phyloP scores from a whole-genome alignment of 2,329 filamentous ascomycete genomes.

The Penicillium sp. region DNA sequence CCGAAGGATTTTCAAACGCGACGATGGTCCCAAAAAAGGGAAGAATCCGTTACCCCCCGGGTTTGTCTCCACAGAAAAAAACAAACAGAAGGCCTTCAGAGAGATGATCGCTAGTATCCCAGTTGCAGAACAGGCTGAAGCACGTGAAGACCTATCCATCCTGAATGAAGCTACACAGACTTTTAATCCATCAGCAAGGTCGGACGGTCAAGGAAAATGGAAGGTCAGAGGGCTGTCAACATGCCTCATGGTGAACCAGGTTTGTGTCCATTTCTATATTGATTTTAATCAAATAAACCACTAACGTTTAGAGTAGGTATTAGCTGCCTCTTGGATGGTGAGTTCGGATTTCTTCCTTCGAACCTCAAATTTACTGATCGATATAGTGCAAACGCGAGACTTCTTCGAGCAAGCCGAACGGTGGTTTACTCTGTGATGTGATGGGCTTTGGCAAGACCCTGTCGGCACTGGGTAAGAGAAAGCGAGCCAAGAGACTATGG shows the following conservation, averaged over 20 bases:
- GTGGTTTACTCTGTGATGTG: neutral
- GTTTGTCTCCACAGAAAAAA: neutral
- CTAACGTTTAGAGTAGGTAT: neutral
- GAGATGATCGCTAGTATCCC: neutral
- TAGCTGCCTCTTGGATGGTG: neutral
- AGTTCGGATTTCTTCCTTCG: neutral
- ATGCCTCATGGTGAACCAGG: neutral
- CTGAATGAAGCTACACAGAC: neutral
- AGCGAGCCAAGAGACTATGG: too few relatives aligned
- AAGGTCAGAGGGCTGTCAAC: neutral
- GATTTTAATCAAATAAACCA: neutral
- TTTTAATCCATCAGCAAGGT: neutral
- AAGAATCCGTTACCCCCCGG: neutral
- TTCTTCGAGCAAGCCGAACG: neutral
- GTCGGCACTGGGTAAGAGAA: neutral
- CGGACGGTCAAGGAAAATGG: neutral
- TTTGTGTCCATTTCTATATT: neutral
- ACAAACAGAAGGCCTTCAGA: neutral
- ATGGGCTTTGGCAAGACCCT: slow-evolving; percentile 1
- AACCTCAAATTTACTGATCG: neutral
- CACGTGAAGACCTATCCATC: neutral
- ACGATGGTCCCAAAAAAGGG: neutral
- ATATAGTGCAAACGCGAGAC: neutral
- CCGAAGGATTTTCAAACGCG: neutral
- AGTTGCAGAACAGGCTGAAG: neutral